Conservation (phyloP, 2,329 filamentous ascomycete species). For the Raffaelea deltoideospora region DNA sequence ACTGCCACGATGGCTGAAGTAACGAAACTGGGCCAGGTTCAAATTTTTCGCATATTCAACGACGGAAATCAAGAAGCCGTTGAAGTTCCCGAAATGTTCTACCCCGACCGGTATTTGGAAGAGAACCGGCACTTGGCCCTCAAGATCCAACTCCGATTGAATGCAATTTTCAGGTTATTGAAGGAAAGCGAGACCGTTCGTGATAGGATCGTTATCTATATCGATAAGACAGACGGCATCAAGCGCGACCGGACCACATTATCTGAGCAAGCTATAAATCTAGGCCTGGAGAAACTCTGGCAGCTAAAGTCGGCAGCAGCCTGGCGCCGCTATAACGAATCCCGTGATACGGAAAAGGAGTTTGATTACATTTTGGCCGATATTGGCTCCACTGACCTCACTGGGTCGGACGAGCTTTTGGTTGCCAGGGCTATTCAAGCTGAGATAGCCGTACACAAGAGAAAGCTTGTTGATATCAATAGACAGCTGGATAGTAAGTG, state of each 20-base stretch:
- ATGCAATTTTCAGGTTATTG: constrained; percentile 5
- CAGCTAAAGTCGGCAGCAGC: constrained; percentile 8
- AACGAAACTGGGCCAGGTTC: constrained; percentile 4
- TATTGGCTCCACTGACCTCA: constrained; percentile 8
- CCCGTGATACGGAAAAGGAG: constrained; percentile 4
- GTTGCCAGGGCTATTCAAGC: constrained; percentile 8
- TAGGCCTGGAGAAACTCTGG: constrained; percentile 10
- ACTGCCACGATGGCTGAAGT: constrained; percentile 5
- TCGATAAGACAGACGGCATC: constrained; percentile 1
- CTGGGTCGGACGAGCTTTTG: constrained; percentile 7
- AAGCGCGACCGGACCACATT: constrained; percentile 6
- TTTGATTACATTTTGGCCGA: constrained; percentile 11
- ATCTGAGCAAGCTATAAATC: constrained; percentile 9
- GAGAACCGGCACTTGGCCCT: constrained; percentile 8
- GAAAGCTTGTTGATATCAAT: constrained; percentile 7
- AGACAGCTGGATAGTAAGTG: constrained; percentile 5
- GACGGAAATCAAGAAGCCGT: constrained; percentile 6
- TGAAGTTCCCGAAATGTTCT: constrained; percentile 12
- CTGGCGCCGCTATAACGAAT: constrained; percentile 10
- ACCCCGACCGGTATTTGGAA: constrained; percentile 12
- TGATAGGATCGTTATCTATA: constrained; percentile 2
- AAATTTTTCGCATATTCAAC: constrained; percentile 10
- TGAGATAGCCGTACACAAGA: constrained; percentile 9
- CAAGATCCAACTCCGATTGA: constrained; percentile 8
- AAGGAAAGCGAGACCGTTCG: constrained; percentile 4